Base-by-base conservation (phyloP, 371 early-diverging fungal species). In the Mortierella sp. region DNA sequence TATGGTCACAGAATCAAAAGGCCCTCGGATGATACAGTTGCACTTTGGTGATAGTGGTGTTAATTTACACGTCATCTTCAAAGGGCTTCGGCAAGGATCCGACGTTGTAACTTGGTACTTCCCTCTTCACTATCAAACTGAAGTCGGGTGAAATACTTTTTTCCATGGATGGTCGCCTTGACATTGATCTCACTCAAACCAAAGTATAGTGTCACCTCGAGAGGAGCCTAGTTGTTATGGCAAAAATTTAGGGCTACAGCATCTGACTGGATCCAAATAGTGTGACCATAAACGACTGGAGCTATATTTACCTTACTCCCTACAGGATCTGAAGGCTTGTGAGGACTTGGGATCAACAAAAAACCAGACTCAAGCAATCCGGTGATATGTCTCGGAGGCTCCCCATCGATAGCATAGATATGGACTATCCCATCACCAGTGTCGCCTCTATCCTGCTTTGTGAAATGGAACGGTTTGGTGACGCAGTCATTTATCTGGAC, bases 401-500 rank as follows among this genome's bases (percentile, higher is more conserved):
- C 21, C 48, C 74, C 74, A 64, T 73, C 29, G 23, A 67, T 56
- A 43, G 74, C 60, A 23, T 64, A 68, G 29, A 73, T 60, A 26
- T 0, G 2, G 28, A 67, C 0, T 30, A 51, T 23, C 46, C 12
- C 53, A n/a, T 16, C 46, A 15, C 46, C 50, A 21, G 15, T 45
- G 44, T 51, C 58, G 0, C 43, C 0, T 4, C 0, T 7, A 4
- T 23, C 1, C 50, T 55, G 62, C 57, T 68, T 53, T 50, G 14
- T 43, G 44, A 64, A 37, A 58, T 1, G 0, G 21, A 53, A 60
- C 1, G 19, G 15, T 5, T n/a, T 26, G n/a, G 50, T 48, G 50
- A 73, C 57, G n/a, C 30, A n/a, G 7, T 29, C 21, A n/a, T 58
- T 23, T 45, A 73, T 21, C 37, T 73, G 26, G 23, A 73, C 68